Conservation (phyloP, 176 grass and related monocot genomes). For the Rhynchospora pubera region DNA sequence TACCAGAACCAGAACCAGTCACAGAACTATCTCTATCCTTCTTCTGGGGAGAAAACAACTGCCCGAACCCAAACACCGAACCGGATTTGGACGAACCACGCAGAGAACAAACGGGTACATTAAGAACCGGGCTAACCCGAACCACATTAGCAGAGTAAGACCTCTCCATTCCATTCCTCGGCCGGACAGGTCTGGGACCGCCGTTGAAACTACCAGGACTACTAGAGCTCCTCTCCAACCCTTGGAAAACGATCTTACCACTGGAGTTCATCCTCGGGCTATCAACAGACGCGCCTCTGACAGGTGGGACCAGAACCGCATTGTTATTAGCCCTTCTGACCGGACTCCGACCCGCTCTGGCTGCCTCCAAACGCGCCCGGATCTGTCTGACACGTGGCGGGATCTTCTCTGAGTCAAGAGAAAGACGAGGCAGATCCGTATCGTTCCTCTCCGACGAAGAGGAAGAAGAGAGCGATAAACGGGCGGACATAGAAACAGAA, state of each 20-base stretch:
- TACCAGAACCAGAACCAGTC: neutral
- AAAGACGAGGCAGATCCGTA: conserved; percentile 61
- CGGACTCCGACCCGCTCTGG: conserved; percentile 17
- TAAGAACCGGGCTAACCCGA: conserved; percentile 67
- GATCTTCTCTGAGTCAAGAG: conserved; percentile 66
- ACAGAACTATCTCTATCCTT: conserved; percentile 24
- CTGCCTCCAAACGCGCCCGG: conserved; percentile 22
- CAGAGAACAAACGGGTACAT: conserved; percentile 77
- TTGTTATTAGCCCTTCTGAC: conserved; percentile 16
- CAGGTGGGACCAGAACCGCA: conserved; percentile 10
- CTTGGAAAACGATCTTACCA: conserved; percentile 91
- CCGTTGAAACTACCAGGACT: conserved; percentile 70
- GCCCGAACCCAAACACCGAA: conserved; percentile 49
- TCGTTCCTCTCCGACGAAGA: conserved; percentile 62
- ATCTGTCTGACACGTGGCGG: conserved; percentile 45
- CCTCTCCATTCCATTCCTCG: conserved; percentile 59
- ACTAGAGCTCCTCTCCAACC: conserved; percentile 81
- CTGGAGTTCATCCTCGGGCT: conserved; percentile 86
- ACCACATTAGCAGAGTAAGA: conserved; percentile 80
- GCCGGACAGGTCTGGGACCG: conserved; percentile 31
- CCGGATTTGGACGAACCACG: conserved; percentile 37
- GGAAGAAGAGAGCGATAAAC: conserved; percentile 68
- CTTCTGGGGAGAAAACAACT: conserved; percentile 76
- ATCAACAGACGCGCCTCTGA: conserved; percentile 34
- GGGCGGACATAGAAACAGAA: conserved; percentile 55